Percentiles rank a stretch among this genome's conserved stretches.
These are phyloP conservation scores for Phialophora macrospora DNA, from an alignment of 2,329 filamentous ascomycete species.

Conservation along the genomic window DNA sequence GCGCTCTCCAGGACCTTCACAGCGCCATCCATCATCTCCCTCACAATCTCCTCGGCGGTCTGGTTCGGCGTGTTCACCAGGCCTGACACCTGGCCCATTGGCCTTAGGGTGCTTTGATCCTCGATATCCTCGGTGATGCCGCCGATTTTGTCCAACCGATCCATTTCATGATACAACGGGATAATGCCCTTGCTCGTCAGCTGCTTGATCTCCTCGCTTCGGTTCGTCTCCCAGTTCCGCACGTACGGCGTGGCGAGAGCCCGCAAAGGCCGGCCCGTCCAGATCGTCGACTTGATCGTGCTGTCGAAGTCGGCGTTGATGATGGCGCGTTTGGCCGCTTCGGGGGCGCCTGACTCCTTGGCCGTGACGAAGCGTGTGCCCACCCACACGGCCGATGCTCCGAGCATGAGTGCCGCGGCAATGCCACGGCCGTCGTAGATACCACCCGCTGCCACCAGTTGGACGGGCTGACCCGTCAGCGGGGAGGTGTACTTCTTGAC, in stretches of 20 bases:
- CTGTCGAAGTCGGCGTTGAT: slow-evolving; percentile 72
- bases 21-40: slow-evolving; percentile 79
- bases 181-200: slow-evolving; percentile 72
- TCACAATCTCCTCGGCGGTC: slow-evolving; percentile 75
- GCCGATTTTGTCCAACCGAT: slow-evolving; percentile 33
- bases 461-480: slow-evolving; percentile 66
- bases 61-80: slow-evolving; percentile 66
- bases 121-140: slow-evolving; percentile 66
- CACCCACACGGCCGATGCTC: slow-evolving; percentile 80
- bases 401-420: slow-evolving; percentile 76
- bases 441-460: slow-evolving; percentile 81
- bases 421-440: slow-evolving; percentile 75
- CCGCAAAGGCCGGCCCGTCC: slow-evolving; percentile 74
- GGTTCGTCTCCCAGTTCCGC: slow-evolving; percentile 70
- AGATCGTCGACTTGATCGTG: slow-evolving; percentile 76
- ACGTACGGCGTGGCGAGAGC: slow-evolving; percentile 78
- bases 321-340: slow-evolving; percentile 51
- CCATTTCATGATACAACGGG: slow-evolving; percentile 62
- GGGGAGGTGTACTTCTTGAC: slow-evolving; percentile 68
- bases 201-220: slow-evolving; percentile 66
- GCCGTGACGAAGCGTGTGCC: slow-evolving; percentile 81
- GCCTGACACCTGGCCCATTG: slow-evolving; percentile 85
- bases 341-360: slow-evolving; percentile 64
- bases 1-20: slow-evolving; percentile 17
- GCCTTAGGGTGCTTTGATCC: slow-evolving; percentile 32